These are phyloP conservation scores for Solanum corneliomulleri DNA, from an alignment of 257 asterid genomes.

Conservation along the genomic window DNA sequence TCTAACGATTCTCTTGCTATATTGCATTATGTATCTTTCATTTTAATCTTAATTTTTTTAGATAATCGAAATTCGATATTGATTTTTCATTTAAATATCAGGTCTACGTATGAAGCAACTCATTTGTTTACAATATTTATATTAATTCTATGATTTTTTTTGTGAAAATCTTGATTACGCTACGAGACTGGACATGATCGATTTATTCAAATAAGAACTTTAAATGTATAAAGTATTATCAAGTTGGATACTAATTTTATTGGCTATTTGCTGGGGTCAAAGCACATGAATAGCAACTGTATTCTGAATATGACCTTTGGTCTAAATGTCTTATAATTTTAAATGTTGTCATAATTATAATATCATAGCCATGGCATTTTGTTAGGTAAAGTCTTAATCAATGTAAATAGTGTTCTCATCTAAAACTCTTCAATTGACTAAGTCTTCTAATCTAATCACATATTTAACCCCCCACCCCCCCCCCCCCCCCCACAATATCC, in stretches of 20 bases:
- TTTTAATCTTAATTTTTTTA: too few relatives aligned
- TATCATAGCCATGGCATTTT: background rate
- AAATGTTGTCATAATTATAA: background rate
- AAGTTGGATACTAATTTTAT: background rate
- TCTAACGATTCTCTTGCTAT: background rate
- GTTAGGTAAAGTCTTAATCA: constrained; percentile 8
- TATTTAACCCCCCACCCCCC: background rate
- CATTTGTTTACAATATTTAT: too few relatives aligned
- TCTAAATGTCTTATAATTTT: background rate
- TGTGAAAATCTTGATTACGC: background rate
- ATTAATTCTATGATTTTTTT: background rate
- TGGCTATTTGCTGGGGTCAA: constrained; percentile 23
- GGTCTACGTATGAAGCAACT: too few relatives aligned
- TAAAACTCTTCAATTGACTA: constrained; percentile 1
- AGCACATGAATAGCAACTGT: background rate
- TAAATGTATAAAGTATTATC: background rate
- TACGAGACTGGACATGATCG: background rate
- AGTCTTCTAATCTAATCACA: background rate
- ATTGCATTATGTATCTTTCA: too few relatives aligned
- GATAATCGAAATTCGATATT: too few relatives aligned
- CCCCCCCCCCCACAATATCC: background rate
- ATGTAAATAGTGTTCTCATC: background rate
- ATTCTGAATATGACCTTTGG: background rate
- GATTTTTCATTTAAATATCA: too few relatives aligned
- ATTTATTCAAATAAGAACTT: background rate